Evolutionary conservation across 495 filamentous ascomycete species (phyloP), one percentile per base, ranked within the genome.

Genomic region (Collariella sp.): DNA sequence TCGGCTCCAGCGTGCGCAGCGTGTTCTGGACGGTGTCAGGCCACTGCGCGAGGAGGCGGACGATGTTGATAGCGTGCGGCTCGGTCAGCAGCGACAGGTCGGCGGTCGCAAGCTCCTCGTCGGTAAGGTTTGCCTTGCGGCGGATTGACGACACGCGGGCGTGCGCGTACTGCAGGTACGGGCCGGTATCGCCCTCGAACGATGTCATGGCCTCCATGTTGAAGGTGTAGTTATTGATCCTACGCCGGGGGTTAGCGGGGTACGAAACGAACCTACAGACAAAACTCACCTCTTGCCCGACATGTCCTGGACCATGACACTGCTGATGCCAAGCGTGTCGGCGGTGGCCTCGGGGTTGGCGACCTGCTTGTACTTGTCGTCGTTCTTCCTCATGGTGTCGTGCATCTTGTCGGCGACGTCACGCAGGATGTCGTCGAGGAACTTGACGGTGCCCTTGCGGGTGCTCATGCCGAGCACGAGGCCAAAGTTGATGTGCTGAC

Each of bases 91-190:
- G 72, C 2, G 71, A 71, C 18, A 83, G 63, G 61, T 85, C 75
- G 4, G 81, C 82, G n/a, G 61, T 69, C 11, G 63, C 69, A n/a
- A 84, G 55, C 16, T 84, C 76, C 51, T 78, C 76, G 23, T 72
- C 62, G 4, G 71, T 67, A 36, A 84, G 72, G 18, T 60, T 69
- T 5, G 77, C 78, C 53, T 71, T 72, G 35, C 80, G 80, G 54
- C 70, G 74, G 60, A 85, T 84, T 20, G 80, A 82, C 57, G 76
- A 79, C 38, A 86, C 73, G 34, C 82, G 79, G 12, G 82, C 78
- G 60, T 85, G 82, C 15, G 83, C 81, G 48, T 86, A 85, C 68
- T 85, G 83, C 19, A 86, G 73, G 58, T 86, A 84, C 44, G 82
- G 83, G 13, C 83, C 83, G 1, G 83, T 85, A 53, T 85, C 83